phyloP scores from a whole-genome alignment of 192 early-diverging fungal genomes.

The Backusella liffmaniae region DNA sequence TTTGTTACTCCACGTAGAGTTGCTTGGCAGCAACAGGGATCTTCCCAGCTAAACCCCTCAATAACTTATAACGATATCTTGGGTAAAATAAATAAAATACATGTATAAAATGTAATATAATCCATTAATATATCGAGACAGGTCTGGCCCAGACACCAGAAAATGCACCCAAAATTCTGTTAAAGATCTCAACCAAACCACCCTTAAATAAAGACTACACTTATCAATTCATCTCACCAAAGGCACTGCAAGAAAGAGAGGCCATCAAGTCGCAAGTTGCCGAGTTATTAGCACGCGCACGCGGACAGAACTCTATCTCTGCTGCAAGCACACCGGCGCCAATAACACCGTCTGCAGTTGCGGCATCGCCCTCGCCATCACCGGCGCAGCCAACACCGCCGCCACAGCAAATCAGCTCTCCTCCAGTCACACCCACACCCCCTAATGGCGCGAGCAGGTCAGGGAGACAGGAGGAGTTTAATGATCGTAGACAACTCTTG shows the following conservation, averaged over 20 bases:
- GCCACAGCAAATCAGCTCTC: neutral
- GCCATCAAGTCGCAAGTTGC: constrained; percentile 32
- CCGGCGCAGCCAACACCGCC: constrained; percentile 9
- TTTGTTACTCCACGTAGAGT: constrained; percentile 37
- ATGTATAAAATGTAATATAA: neutral
- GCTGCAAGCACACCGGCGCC: constrained; percentile 12
- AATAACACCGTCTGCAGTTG: constrained; percentile 2
- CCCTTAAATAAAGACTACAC: constrained; percentile 29
- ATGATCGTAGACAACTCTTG: constrained; percentile 60
- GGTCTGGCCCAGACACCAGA: constrained; percentile 28
- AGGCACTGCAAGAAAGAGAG: constrained; percentile 25
- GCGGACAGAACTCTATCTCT: constrained; percentile 10
- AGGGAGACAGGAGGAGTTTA: constrained; percentile 54
- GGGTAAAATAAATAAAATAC: constrained; percentile 5
- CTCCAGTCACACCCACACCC: neutral
- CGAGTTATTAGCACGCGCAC: constrained; percentile 25
- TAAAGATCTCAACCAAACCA: constrained; percentile 30
- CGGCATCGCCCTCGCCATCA: neutral
- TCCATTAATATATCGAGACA: neutral
- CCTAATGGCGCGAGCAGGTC: neutral
- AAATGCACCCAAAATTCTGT: constrained; percentile 15
- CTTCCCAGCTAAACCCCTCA: constrained; percentile 28
- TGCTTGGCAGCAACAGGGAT: constrained; percentile 32
- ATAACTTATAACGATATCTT: constrained; percentile 30
- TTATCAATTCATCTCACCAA: constrained; percentile 29